phyloP scores from a whole-genome alignment of 164 flowering plant genomes.

The Warburgia ugandensis region DNA sequence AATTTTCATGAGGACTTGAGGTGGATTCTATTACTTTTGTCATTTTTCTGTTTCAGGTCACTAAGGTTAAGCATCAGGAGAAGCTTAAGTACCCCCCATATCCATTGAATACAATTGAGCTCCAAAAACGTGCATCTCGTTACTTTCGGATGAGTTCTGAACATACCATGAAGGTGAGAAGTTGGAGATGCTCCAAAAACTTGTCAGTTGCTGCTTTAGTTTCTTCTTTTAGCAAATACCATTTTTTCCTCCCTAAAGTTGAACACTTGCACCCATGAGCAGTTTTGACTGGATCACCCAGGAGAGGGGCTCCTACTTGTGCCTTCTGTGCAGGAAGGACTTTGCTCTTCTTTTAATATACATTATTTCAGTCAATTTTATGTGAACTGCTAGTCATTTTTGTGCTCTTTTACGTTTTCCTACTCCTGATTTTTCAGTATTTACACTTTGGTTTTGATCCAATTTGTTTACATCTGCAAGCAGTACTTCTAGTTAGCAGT shows the following conservation, averaged over 20 bases:
- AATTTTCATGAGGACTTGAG: neutral
- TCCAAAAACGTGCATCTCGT: conserved; percentile 94
- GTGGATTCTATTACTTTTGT: neutral
- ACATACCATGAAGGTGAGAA: conserved; percentile 85
- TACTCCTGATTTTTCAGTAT: too few species aligned
- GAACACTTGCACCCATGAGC: too few species aligned
- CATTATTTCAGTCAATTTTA: too few species aligned
- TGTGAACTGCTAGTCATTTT: too few species aligned
- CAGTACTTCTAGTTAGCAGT: neutral
- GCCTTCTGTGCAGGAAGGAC: too few species aligned
- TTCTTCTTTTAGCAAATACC: too few species aligned
- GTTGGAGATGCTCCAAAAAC: neutral
- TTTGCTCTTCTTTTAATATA: too few species aligned
- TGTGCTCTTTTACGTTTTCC: too few species aligned
- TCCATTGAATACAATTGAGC: conserved; percentile 92
- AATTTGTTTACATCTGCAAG: neutral
- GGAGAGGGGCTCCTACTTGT: too few species aligned
- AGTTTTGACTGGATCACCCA: too few species aligned
- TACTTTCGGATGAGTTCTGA: conserved; percentile 94
- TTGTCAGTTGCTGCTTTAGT: neutral
- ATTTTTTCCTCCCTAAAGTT: too few species aligned
- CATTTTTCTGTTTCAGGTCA: conserved; percentile 39
- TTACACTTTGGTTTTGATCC: neutral
- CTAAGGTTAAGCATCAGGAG: conserved; percentile 68
- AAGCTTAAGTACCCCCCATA: conserved; percentile 78